Conservation (phyloP, 306 rosid genomes). For the Inga leiocalycina region DNA sequence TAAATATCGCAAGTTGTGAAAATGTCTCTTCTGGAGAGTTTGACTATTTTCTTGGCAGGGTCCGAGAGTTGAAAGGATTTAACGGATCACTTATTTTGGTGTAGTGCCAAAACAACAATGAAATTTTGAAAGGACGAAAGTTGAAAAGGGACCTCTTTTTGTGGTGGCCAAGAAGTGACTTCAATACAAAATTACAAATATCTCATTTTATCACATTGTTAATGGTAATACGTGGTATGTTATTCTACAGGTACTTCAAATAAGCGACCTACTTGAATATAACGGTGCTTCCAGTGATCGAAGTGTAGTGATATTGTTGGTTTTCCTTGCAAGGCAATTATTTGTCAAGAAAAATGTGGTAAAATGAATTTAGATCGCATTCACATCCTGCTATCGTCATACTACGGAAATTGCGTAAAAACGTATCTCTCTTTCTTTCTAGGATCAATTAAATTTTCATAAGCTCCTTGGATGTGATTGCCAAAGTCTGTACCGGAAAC, state of each 20-base stretch:
- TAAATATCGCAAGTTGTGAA: conserved; percentile 31
- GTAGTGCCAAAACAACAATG: not conserved
- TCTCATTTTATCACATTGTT: not conserved
- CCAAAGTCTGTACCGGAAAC: conserved; percentile 53
- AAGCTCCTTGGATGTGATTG: conserved; percentile 71
- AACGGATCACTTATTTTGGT: not conserved
- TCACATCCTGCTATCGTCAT: conserved; percentile 7
- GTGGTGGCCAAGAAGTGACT: not conserved
- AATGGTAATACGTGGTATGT: not conserved
- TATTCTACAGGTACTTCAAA: conserved; percentile 74
- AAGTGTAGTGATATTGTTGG: conserved; percentile 87
- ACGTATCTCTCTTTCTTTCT: conserved; percentile 17
- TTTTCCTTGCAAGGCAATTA: conserved; percentile 86
- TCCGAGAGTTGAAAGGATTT: not conserved
- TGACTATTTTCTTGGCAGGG: not conserved
- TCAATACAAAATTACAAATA: not conserved
- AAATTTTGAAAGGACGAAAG: not conserved
- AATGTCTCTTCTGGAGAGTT: conserved; percentile 16
- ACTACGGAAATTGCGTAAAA: conserved; percentile 15
- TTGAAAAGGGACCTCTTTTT: conserved; percentile 6
- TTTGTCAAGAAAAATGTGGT: conserved; percentile 87
- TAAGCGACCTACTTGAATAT: conserved; percentile 84
- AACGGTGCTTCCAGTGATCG: conserved; percentile 73
- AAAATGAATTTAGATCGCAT: conserved; percentile 30
- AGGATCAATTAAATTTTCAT: conserved; percentile 86